A percentile compares a stretch with the other conserved stretches of the same genome.
Evolutionary conservation across 495 filamentous ascomycete genomes (phyloP).

Genomic region (Amorphotheca resinae): DNA sequence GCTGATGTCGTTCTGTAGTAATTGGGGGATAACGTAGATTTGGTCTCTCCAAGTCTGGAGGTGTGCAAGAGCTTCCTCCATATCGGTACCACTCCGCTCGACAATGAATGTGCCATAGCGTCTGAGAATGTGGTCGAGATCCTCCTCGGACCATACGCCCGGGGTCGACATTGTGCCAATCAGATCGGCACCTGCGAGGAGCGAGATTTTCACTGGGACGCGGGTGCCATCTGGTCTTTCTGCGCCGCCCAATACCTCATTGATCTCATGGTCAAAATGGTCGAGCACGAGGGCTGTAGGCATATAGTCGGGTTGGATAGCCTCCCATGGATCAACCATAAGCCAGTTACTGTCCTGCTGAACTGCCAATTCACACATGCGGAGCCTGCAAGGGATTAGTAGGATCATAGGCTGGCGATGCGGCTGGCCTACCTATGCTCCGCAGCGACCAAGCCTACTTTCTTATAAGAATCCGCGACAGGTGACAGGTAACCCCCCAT

Average conservation of each 20-base stretch:
- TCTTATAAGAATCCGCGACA: conserved; percentile 82
- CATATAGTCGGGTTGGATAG: conserved; percentile 53
- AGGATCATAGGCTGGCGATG: neutral
- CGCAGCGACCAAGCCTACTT: conserved; percentile 68
- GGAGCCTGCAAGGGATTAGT: conserved; percentile 19
- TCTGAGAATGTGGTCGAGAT: conserved; percentile 80
- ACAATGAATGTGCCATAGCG: conserved; percentile 81
- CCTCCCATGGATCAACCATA: conserved; percentile 65
- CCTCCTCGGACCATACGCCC: conserved; percentile 67
- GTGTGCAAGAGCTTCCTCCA: conserved; percentile 66
- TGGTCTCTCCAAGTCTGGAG: conserved; percentile 58
- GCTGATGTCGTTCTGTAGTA: conserved; percentile 83
- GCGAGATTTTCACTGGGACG: conserved; percentile 46
- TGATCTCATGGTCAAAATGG: conserved; percentile 83
- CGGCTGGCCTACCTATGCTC: conserved; percentile 45
- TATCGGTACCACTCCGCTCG: conserved; percentile 79
- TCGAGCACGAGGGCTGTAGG: conserved; percentile 82
- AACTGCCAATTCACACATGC: conserved; percentile 70
- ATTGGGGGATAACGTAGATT: conserved; percentile 74
- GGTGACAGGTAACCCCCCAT: conserved; percentile 73
- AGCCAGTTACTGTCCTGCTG: conserved; percentile 63
- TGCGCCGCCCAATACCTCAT: conserved; percentile 61
- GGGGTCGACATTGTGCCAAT: conserved; percentile 61
- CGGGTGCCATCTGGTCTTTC: conserved; percentile 45
- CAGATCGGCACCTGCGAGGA: conserved; percentile 73